Base-by-base conservation (phyloP, 73 alveolate genomes). In the Paramecium pentaurelia region DNA sequence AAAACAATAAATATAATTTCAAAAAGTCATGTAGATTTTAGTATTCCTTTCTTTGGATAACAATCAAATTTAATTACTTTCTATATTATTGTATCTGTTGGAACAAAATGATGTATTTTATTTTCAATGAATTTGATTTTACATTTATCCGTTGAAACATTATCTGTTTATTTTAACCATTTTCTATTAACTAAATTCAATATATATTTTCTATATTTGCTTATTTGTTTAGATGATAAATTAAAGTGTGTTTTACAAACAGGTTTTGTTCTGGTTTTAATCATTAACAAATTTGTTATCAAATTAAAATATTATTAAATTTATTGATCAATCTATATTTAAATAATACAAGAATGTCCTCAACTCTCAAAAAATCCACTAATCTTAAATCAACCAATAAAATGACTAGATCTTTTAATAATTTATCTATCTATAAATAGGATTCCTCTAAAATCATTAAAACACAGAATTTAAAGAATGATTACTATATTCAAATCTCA, bases 191-290 rank as follows among this genome's bases (percentile, higher is more conserved):
- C 44, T 80, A 45, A 27, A 32, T 49, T 80, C 16, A 34, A 6
- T 7, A 80, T 80, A 47, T 14, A 80, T 32, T 36, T 80, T 45
- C 91, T 45, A 36, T 80, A 80, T 22, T 28, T 18, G 44, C 49
- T n/a, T 16, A 80, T 80, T 45, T 45, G 14, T 27, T 42, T 80
- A 20, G 71, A 44, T 25, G 91, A 27, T 22, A 42, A 45, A 80
- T 80, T 80, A 44, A 80, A 80, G 38, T 80, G 91, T 8, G 45
- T 42, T 22, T 45, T 80, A 47, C 77, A 47, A 80, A 80, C 91
- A 80, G 91, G 91, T 25, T 80, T 40, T 5, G 54, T 45, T 80
- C 91, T 80, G 1, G 77, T 80, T 42, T 47, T 42, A 32, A 80
- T 80, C 91, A 80, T 80, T 80, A 73, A 64, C 84, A 64, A 34